Conservation (phyloP, 2,329 filamentous ascomycete genomes). For the Scolecobasidium constrictum region DNA sequence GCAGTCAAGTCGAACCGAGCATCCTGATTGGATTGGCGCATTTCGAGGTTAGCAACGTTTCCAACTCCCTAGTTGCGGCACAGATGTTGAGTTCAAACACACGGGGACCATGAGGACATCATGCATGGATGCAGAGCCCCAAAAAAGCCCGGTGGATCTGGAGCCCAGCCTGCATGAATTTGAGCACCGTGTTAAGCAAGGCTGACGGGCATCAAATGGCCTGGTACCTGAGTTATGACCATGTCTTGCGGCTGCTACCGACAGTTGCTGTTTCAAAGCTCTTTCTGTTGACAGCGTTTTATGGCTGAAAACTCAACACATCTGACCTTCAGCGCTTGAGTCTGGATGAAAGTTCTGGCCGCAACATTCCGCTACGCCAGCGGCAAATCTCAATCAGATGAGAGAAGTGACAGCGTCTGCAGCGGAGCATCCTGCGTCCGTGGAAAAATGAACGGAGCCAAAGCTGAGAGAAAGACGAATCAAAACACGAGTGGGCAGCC, state of each 20-base stretch:
- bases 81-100: conserved; percentile 6
- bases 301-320: neutral
- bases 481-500: conserved; percentile 1
- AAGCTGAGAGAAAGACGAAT: conserved; percentile 2
- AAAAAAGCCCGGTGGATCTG: neutral
- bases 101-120: neutral
- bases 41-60: conserved; percentile 29
- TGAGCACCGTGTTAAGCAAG: conserved; percentile 4
- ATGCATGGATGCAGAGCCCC: conserved; percentile 7
- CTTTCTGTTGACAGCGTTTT: neutral
- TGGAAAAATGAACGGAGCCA: conserved; percentile 3
- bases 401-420: conserved; percentile 2
- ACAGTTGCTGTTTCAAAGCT: neutral
- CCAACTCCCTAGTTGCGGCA: conserved; percentile 25
- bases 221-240: neutral
- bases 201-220: conserved; percentile 7
- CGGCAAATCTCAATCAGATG: neutral
- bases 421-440: conserved; percentile 4
- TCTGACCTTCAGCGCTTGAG: neutral
- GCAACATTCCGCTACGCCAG: neutral
- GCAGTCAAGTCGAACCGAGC: conserved; percentile 20
- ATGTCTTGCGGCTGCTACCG: neutral
- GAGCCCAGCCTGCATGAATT: conserved; percentile 9
- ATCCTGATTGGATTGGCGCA: conserved; percentile 29
- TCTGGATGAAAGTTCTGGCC: neutral